Percentiles rank a stretch among this genome's conserved stretches.
Evolutionary conservation across 176 grass and related monocot species (phyloP).

Genomic region (sorghum (Sorghum bicolor)): DNA sequence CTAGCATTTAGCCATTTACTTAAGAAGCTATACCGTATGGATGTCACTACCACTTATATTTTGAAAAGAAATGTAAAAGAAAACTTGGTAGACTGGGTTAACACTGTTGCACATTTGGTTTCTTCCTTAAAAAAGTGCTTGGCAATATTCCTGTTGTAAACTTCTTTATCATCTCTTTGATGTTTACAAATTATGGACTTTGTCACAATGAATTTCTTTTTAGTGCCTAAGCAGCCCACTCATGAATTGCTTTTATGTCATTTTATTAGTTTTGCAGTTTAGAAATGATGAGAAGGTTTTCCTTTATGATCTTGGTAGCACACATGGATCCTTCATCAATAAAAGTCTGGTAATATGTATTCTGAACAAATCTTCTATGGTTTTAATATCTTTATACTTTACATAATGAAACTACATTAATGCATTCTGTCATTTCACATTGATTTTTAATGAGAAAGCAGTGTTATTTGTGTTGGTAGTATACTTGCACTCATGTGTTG

Average conservation of each 20-base stretch:
- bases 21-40: neutral
- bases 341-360: slow-evolving; percentile 71
- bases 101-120: slow-evolving; percentile 1
- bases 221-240: slow-evolving; percentile 6
- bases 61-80: neutral
- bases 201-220: neutral
- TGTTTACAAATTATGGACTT: neutral
- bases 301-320: slow-evolving; percentile 93
- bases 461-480: neutral
- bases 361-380: neutral
- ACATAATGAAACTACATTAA: neutral
- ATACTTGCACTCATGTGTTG: slow-evolving; percentile 3
- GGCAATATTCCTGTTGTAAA: too few species aligned
- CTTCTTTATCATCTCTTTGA: too few species aligned
- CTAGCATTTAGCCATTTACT: neutral
- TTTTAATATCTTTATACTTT: slow-evolving; percentile 7
- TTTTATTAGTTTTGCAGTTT: slow-evolving; percentile 89
- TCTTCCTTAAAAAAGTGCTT: neutral
- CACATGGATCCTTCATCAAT: slow-evolving; percentile 90
- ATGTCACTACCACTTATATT: neutral
- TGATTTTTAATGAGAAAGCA: neutral
- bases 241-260: slow-evolving; percentile 19
- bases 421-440: neutral
- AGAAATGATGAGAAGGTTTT: slow-evolving; percentile 70
- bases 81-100: neutral